These are phyloP conservation scores for Erigeron canadensis DNA, from an alignment of 129 eudicot species.

Conservation along the genomic window DNA sequence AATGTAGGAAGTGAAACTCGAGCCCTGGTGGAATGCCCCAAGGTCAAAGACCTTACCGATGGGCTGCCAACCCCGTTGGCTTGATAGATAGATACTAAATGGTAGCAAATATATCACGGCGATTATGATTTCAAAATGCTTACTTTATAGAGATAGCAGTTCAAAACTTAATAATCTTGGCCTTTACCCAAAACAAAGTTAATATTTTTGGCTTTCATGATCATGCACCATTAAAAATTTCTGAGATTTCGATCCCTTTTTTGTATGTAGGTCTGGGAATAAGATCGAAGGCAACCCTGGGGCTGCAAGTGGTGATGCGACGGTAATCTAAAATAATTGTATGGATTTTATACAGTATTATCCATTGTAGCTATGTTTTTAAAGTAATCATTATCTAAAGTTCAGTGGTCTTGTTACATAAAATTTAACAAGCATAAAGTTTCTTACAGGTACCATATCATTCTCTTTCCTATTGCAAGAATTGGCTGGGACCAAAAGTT, in stretches of 20 bases:
- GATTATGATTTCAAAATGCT: not conserved
- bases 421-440: slow-evolving; percentile 6
- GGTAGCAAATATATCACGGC: not conserved
- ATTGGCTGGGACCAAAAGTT: slow-evolving; percentile 92
- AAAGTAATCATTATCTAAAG: not conserved
- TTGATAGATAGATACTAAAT: too few relatives aligned
- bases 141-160: not conserved
- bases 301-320: slow-evolving; percentile 86
- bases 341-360: slow-evolving; percentile 10
- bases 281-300: slow-evolving; percentile 90
- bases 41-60: too few relatives aligned
- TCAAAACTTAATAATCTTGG: not conserved
- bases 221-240: too few relatives aligned
- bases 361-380: not conserved
- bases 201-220: too few relatives aligned
- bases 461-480: slow-evolving; percentile 98
- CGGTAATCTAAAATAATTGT: slow-evolving; percentile 52
- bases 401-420: slow-evolving; percentile 10
- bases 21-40: too few relatives aligned
- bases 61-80: too few relatives aligned
- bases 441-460: slow-evolving; percentile 75
- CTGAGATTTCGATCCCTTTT: not conserved
- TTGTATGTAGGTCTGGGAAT: slow-evolving; percentile 73
- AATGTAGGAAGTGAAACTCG: too few relatives aligned
- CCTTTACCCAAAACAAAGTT: not conserved